Conservation (phyloP, 1,139 yeast species). For the Candida sojae region DNA sequence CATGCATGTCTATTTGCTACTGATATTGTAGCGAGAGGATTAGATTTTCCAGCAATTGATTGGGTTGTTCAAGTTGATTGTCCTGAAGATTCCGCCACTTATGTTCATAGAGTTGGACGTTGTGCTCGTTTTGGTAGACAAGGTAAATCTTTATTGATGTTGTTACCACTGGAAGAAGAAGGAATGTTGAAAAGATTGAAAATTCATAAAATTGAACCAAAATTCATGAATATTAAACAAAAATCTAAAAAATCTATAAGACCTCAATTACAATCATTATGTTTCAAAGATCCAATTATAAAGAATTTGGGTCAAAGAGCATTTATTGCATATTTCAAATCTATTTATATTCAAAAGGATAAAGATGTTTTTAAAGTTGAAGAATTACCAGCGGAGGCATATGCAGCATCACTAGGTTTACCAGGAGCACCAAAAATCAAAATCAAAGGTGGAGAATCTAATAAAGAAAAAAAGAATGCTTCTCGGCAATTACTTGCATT, state of each 20-base stretch:
- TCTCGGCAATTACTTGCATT: slow-evolving; percentile 67
- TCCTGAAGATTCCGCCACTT: slow-evolving; percentile 94
- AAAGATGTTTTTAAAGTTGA: slow-evolving; percentile 81
- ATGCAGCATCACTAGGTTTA: slow-evolving; percentile 84
- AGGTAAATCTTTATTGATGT: slow-evolving; percentile 83
- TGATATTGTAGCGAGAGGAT: slow-evolving; percentile 95
- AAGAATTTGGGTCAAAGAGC: slow-evolving; percentile 96
- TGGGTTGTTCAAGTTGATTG: slow-evolving; percentile 97
- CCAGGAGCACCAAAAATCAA: slow-evolving; percentile 97
- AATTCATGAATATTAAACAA: slow-evolving; percentile 72
- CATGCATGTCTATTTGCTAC: slow-evolving; percentile 92
- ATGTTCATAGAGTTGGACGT: slow-evolving; percentile 95
- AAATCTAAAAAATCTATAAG: slow-evolving; percentile 77
- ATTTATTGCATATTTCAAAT: slow-evolving; percentile 84
- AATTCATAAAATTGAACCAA: slow-evolving; percentile 66
- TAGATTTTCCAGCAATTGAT: slow-evolving; percentile 95
- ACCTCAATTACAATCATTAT: slow-evolving; percentile 82
- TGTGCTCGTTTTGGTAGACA: slow-evolving; percentile 90
- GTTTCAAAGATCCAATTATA: slow-evolving; percentile 89
- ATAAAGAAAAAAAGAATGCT: slow-evolving; percentile 78
- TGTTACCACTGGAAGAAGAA: slow-evolving; percentile 81
- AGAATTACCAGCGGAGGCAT: slow-evolving; percentile 76
- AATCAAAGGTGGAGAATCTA: slow-evolving; percentile 50
- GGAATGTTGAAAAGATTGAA: slow-evolving; percentile 70
- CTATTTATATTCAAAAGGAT: slow-evolving; percentile 84